Percentiles rank a stretch among this genome's conserved stretches.
Conservation (phyloP, 805 yeast genomes). For the Kockiozyma suomiensis region DNA sequence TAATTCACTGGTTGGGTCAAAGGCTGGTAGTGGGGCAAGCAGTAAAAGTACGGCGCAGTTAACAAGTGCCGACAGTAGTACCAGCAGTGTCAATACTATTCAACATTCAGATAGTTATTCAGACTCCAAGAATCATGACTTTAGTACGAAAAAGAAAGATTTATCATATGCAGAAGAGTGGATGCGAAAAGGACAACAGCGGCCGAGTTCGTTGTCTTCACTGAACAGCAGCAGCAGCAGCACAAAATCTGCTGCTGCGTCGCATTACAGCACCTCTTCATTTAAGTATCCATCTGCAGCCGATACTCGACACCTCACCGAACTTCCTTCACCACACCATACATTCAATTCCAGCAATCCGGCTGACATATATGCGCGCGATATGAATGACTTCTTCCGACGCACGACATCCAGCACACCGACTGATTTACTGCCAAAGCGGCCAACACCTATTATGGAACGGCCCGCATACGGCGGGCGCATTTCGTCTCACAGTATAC, state of each 20-base stretch:
- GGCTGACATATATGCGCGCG: conserved; percentile 36
- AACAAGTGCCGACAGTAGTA: not conserved
- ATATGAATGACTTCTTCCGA: conserved; percentile 40
- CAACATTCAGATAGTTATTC: not conserved
- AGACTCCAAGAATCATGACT: not conserved
- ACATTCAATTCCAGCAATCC: conserved; percentile 25
- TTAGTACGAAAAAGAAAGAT: not conserved
- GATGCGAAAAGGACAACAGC: not conserved
- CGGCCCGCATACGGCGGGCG: conserved; percentile 21
- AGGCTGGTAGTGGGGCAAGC: not conserved
- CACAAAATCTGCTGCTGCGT: conserved; percentile 5
- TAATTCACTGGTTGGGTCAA: conserved; percentile 7
- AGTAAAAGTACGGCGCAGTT: not conserved
- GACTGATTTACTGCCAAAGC: conserved; percentile 22
- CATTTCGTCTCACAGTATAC: conserved; percentile 22
- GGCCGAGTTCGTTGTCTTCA: not conserved
- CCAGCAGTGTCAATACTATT: not conserved
- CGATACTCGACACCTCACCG: conserved; percentile 14
- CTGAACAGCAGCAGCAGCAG: too few relatives aligned
- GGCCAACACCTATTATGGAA: conserved; percentile 25
- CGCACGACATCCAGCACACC: conserved; percentile 12
- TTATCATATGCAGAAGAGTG: conserved; percentile 1
- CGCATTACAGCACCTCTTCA: conserved; percentile 2
- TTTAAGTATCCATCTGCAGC: not conserved
- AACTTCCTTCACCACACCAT: conserved; percentile 5